A percentile compares a stretch with the other conserved stretches of the same genome.
Evolutionary conservation across 108 stramenopile genomes (phyloP).

Genomic region (Halocafeteria seosinensis): DNA sequence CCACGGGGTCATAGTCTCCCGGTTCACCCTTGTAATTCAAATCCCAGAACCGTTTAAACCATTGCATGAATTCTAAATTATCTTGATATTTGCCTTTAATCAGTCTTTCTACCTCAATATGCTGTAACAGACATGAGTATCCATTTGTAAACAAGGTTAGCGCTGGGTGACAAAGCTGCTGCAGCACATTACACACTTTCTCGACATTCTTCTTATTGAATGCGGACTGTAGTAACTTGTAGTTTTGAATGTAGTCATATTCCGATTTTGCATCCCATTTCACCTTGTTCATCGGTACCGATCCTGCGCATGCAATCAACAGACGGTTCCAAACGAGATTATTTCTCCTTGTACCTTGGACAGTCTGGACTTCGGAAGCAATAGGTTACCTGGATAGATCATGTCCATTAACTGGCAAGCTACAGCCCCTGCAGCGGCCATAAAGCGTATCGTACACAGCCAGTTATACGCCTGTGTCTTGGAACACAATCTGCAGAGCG

Average conservation of each 20-base stretch:
- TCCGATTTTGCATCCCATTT: constrained; percentile 73
- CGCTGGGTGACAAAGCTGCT: no score
- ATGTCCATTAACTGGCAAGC: constrained; percentile 85
- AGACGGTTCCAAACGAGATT: no score
- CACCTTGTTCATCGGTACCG: constrained; percentile 63
- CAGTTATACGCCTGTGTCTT: no score
- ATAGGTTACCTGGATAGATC: constrained; percentile 71
- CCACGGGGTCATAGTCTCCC: no score
- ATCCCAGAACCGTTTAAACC: constrained; percentile 86
- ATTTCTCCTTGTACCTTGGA: no score
- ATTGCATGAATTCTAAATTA: constrained; percentile 96
- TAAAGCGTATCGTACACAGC: no score
- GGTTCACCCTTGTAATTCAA: no score
- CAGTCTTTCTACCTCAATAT: constrained; percentile 50
- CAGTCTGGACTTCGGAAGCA: no score
- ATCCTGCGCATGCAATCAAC: constrained; percentile 22
- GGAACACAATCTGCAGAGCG: no score
- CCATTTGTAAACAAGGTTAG: neutral
- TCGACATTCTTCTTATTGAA: constrained; percentile 30
- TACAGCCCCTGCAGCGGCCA: constrained; percentile 61
- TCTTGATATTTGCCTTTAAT: constrained; percentile 85
- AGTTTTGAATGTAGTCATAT: constrained; percentile 76
- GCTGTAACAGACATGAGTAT: constrained; percentile 2
- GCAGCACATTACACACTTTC: no score
- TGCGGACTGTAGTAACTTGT: constrained; percentile 84